Base-by-base conservation (phyloP, 208 protist genomes). In the Trypanosoma grayi region DNA sequence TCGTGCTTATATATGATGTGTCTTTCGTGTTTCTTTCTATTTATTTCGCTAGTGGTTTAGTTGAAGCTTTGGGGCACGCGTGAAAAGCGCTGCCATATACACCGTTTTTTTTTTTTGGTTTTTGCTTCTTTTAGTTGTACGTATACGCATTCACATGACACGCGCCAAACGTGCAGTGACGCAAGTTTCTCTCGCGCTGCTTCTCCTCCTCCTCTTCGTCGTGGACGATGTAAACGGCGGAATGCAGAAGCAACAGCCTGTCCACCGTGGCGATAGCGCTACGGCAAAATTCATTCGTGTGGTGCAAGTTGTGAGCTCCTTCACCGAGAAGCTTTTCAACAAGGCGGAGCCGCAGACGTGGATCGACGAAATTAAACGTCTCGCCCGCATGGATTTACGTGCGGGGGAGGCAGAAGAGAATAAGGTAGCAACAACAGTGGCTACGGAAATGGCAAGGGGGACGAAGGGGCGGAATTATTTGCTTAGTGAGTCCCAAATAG, bases 1-100 rank as follows among this genome's bases (percentile, higher is more conserved):
- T 54, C n/a, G 33, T 31, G 13, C 18, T 13, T 25, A 31, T 53
- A 31, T 34, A 31, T 34, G 33, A 4, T 41, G 51, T 14, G 1
- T 60, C 4, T 22, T 20, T 14, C 39, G 48, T 51, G 48, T 39
- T 31, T 47, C 20, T 4, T 61, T 34, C 22, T 61, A n/a, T 58
- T 58, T 6, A 58, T 13, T 60, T 33, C 45, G 41, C n/a, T 45
- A 14, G 14, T 10, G 5, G 25, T n/a, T 5, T 0, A 48, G n/a
- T 25, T 31, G 36, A 6, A 33, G 4, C 44, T 25, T 34, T 51
- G n/a, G n/a, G n/a, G n/a, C n/a, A n/a, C n/a, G n/a, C n/a, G n/a
- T n/a, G n/a, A n/a, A n/a, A n/a, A n/a, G n/a, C n/a, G 40, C 59
- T 59, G 2, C 18, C 51, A 50, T 43, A 30, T 54, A 36, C 27